Evolutionary conservation across 2,329 filamentous ascomycete genomes (phyloP), one percentile per base, ranked within the genome.

Genomic region (Aspergillus sp.): DNA sequence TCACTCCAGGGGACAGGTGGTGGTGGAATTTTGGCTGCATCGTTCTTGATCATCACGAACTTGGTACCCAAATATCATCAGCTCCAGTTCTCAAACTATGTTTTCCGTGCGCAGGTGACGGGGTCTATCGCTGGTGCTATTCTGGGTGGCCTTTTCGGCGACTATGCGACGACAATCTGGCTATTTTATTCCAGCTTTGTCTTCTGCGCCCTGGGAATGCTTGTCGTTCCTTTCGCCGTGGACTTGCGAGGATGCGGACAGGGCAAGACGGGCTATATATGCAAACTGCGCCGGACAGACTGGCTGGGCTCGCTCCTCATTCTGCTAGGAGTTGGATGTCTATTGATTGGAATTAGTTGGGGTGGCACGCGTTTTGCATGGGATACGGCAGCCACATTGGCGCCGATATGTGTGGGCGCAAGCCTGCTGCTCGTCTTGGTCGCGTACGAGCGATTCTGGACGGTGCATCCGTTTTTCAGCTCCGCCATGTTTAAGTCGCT

Each of bases 1-100:
- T 67, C 74, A 16, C 63, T 82, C 3, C 80, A 82, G 63, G 80
- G 80, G 1, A 69, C 80, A 10, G 80, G 80, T 11, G 79, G 79
- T 20, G 80, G 80, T 2, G 80, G 79, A 0, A 74, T 79, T 4
- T 74, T 77, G 57, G 71, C 72, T 0, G 65, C 81, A 1, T 78
- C 78, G 31, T 72, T 78, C 24, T 67, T 81, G 47, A 69, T 81
- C 24, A 69, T 81, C 56, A 71, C 75, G 0, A 79, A 81, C 46
- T 69, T 79, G 1, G 72, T 79, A 3, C 72, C 74, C 1, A 60
- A 72, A 26, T 64, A 66, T 3, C 68, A 74, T 7, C 72, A 73
- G 1, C 67, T 71, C 4, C 67, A 70, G 49, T 76, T 73, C 50
- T 71, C 70, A 10, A 69, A 66, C 10, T 74, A 75, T 39, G 70